phyloP scores from a whole-genome alignment of 2,329 filamentous ascomycete genomes.

The Colletotrichum navitas region DNA sequence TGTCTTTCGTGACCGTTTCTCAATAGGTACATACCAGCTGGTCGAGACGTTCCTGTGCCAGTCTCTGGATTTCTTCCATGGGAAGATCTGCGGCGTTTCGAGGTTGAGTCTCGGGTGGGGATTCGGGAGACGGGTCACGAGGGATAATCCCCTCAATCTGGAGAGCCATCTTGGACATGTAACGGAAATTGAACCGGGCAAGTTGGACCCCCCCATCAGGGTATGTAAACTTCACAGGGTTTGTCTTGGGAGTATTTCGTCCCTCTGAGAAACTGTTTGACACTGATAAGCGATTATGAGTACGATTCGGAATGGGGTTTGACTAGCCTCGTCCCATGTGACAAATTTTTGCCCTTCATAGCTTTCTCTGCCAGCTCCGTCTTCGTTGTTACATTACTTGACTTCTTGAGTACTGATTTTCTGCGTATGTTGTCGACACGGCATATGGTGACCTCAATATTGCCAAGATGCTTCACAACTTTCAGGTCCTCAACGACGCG shows the following conservation, averaged over 20 bases:
- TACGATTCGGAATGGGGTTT: accelerated
- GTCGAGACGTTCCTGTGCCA: conserved; percentile 8
- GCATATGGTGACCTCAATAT: background rate
- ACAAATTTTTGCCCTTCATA: conserved; percentile 7
- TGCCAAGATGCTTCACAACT: conserved; percentile 7
- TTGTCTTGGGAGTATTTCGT: accelerated
- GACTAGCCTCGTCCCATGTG: conserved; percentile 6
- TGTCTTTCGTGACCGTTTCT: accelerated
- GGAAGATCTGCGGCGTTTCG: background rate
- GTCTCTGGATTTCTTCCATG: background rate
- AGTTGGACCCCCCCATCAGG: background rate
- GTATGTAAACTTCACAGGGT: accelerated
- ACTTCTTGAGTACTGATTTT: no score
- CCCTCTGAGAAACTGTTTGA: background rate
- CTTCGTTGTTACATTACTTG: accelerated
- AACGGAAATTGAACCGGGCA: conserved; percentile 14
- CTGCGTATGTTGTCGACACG: no score
- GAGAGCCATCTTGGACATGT: conserved; percentile 1
- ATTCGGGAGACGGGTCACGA: background rate
- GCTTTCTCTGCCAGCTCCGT: conserved; percentile 2
- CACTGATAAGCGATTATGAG: background rate
- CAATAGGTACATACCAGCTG: background rate
- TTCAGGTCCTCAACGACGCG: background rate
- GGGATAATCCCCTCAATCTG: conserved; percentile 14
- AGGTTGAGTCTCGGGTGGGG: background rate